These are phyloP conservation scores for Fusarium ramigenum DNA, from an alignment of 2,329 filamentous ascomycete genomes.

Conservation along the genomic window DNA sequence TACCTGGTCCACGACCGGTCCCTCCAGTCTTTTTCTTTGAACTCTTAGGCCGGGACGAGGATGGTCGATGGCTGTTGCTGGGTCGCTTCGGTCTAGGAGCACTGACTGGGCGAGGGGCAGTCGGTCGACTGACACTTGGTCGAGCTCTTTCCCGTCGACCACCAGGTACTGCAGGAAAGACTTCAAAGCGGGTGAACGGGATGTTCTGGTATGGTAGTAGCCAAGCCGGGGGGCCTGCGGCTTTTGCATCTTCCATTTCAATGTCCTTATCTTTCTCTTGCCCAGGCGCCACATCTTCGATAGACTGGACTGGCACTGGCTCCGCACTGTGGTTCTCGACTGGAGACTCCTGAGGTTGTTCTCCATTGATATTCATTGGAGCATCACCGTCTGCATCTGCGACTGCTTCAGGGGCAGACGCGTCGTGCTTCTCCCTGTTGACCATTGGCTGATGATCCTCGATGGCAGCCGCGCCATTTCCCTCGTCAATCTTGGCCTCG, in stretches of 20 bases:
- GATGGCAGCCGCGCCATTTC: slow-evolving; percentile 28
- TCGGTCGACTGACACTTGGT: slow-evolving; percentile 52
- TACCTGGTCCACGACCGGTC: slow-evolving; percentile 70
- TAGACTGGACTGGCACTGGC: slow-evolving; percentile 43
- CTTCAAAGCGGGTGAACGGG: slow-evolving; percentile 77
- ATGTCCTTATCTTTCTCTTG: slow-evolving; percentile 49
- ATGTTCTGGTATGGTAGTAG: slow-evolving; percentile 63
- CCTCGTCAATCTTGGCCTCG: slow-evolving; percentile 55
- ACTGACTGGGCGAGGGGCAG: slow-evolving; percentile 48
- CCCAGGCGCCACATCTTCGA: slow-evolving; percentile 43
- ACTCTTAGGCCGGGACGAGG: slow-evolving; percentile 48
- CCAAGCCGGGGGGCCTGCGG: slow-evolving; percentile 53
- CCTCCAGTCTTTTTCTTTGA: slow-evolving; percentile 66
- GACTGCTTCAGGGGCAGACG: background rate
- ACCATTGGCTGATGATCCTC: slow-evolving; percentile 31
- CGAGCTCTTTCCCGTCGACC: slow-evolving; percentile 60
- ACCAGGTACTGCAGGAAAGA: slow-evolving; percentile 73
- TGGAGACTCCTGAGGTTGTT: slow-evolving; percentile 10
- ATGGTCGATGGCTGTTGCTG: slow-evolving; percentile 42
- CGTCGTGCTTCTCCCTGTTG: slow-evolving; percentile 39
- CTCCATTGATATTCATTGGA: background rate
- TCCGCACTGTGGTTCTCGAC: slow-evolving; percentile 38
- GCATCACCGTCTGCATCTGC: background rate
- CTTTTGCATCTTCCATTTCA: slow-evolving; percentile 41
- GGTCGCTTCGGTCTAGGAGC: slow-evolving; percentile 53